Evolutionary conservation across 75 land plant species (phyloP).

Genomic region (Pinus albicaulis): DNA sequence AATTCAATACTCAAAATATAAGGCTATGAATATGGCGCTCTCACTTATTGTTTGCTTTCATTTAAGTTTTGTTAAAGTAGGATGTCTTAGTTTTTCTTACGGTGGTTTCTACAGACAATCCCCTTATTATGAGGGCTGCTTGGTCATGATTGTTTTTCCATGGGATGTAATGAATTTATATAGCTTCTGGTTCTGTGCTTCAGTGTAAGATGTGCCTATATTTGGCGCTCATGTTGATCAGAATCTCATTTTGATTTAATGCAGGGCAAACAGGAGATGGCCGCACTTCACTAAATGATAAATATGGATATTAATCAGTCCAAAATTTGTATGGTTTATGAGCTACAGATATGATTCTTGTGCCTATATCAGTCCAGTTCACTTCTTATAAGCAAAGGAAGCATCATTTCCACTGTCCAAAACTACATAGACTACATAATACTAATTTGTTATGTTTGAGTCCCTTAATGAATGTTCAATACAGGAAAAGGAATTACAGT

Average conservation of each 20-base stretch:
- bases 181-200: conserved; percentile 8
- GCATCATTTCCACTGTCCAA: not conserved
- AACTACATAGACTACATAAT: not conserved
- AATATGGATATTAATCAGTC: conserved; percentile 66
- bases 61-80: not conserved
- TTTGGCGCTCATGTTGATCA: not conserved
- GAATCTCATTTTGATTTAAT: conserved; percentile 7
- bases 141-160: not conserved
- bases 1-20: not conserved
- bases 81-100: not conserved
- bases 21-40: not conserved
- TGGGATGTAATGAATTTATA: conserved; percentile 1
- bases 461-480: not conserved
- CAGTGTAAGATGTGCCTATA: conserved; percentile 7
- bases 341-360: not conserved
- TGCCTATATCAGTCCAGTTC: not conserved
- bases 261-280: conserved; percentile 99
- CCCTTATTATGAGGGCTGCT: not conserved
- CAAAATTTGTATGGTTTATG: too few species aligned
- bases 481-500: not conserved
- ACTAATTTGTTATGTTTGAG: not conserved
- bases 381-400: not conserved
- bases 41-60: not conserved
- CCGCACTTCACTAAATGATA: conserved; percentile 78
- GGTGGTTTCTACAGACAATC: not conserved